Base-by-base conservation (phyloP, 495 filamentous ascomycete genomes). In the Halenospora varia region DNA sequence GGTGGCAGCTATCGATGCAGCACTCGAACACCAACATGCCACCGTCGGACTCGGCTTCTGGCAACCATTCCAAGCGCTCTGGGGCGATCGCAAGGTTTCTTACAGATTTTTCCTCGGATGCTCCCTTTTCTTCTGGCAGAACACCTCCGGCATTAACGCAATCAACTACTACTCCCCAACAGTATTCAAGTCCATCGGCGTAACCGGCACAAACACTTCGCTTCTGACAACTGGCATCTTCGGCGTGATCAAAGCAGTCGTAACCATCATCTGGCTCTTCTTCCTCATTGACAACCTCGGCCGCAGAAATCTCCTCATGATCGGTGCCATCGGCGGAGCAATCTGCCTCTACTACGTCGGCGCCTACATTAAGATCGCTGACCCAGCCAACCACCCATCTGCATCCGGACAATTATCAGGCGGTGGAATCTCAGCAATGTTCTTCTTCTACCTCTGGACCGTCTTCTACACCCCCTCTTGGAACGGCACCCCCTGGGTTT, bases 361-460 rank as follows among this genome's bases (percentile, higher is more conserved):
- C 26, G 78, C 82, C 18, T 79, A 87, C 41, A 84, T 85, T 59
- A 82, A 71, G 39, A 72, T 77, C 48, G 70, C 81, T 1, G 64
- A 81, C 54, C 76, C 83, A 2, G 70, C 68, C 0, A 60, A 73
- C 0, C 71, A 77, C 56, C 65, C 62, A n/a, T 75, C 61, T n/a
- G 60, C 60, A 46, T 57, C 56, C 3, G 56, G 48, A 19, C 48
- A 66, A 6, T 69, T 87, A 53, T 71, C 73, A 4, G 68, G 78
- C 10, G 84, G 79, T 48, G 86, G 85, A 41, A 85, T 87, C 52
- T 80, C 82, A 0, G 87, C 87, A 29, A 82, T 89, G 47, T 86
- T 87, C 74, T 88, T 90, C 77, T 88, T 89, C 73, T 89, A 89
- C 62, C 77, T 90, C 15, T 89, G 86, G 84, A 89, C 86, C 2